Percentiles rank a stretch among this genome's conserved stretches.
phyloP scores from a whole-genome alignment of 345 rosid genomes.

The Nasturtium officinale region DNA sequence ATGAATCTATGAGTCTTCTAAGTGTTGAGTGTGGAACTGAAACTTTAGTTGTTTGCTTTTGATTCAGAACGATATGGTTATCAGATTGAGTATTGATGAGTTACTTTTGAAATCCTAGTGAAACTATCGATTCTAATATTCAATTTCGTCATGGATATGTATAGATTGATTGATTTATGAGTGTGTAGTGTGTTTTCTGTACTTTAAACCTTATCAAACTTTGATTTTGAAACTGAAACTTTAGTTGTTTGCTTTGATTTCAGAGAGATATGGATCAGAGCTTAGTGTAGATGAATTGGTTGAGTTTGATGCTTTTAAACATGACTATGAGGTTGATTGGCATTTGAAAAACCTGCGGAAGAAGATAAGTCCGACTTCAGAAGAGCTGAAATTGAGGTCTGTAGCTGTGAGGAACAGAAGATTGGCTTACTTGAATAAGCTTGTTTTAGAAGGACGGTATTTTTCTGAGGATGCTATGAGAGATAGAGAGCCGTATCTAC shows the following conservation, averaged over 20 bases:
- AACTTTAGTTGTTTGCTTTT: neutral
- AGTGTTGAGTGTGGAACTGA: neutral
- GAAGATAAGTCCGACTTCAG: conserved; percentile 64
- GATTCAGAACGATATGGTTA: conserved; percentile 59
- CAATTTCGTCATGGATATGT: neutral
- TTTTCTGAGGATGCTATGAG: conserved; percentile 98
- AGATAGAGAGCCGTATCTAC: conserved; percentile 92
- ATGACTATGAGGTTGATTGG: conserved; percentile 85
- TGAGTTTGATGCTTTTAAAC: conserved; percentile 63
- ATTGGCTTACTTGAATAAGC: conserved; percentile 68
- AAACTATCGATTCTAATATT: neutral
- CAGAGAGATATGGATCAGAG: conserved; percentile 79
- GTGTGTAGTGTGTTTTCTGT: neutral
- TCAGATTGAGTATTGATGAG: conserved; percentile 50
- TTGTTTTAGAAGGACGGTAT: conserved; percentile 67
- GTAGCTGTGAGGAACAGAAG: conserved; percentile 83
- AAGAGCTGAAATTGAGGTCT: conserved; percentile 64
- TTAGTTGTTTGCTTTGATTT: conserved; percentile 17
- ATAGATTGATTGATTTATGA: neutral
- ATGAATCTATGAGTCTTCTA: neutral
- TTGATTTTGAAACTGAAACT: neutral
- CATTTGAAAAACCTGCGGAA: conserved; percentile 71
- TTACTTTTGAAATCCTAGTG: conserved; percentile 43
- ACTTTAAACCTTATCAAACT: neutral
- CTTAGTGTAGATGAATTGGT: conserved; percentile 64